Evolutionary conservation across 2,329 filamentous ascomycete species (phyloP), one percentile per base, ranked within the genome.

Genomic region (Fusarium vanettenii): DNA sequence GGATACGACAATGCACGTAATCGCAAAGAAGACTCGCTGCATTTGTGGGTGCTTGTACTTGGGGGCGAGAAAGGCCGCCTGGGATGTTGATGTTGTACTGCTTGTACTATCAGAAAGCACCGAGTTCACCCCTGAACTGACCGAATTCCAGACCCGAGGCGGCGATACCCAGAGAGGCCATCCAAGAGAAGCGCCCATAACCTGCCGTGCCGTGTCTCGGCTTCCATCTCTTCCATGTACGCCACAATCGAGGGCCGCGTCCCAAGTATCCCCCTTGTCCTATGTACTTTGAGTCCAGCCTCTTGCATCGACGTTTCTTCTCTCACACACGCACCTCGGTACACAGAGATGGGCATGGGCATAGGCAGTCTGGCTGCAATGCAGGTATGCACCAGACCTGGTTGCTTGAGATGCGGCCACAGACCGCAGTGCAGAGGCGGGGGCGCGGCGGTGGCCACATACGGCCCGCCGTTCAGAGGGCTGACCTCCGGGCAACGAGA

Each of bases 401-500:
- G 77, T 69, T 75, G 75, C 76, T 66, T 73, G 37, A 62, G 61
- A 77, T 74, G 77, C 77, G 77, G 72, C 77, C 70, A 60, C 62
- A 56, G 69, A 61, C 60, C 60, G 52, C 55, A 60, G 52, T 55
- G 29, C 35, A 64, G 61, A 45, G 62, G 62, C 35, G 62, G 62
- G 37, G 62, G 35, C 50, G 27, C 60, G 64, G 72, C 33, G 60
- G 70, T 71, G 66, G 70, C 67, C 72, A 71, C 69, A 69, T 62
- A 70, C 61, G 59, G 65, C 59, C 65, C 69, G 69, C 60, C 62
- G 52, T 60, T 62, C 27, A 43, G 62, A 48, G 16, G 37, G 66
- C 68, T 61, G 71, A 66, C 69, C 52, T 70, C 45, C 29, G 20
- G 52, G 57, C 66, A 67, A 45, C 22, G 59, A 65, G 59, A 69